Conservation (phyloP, 176 grass and related monocot genomes). For the Puya raimondii region DNA sequence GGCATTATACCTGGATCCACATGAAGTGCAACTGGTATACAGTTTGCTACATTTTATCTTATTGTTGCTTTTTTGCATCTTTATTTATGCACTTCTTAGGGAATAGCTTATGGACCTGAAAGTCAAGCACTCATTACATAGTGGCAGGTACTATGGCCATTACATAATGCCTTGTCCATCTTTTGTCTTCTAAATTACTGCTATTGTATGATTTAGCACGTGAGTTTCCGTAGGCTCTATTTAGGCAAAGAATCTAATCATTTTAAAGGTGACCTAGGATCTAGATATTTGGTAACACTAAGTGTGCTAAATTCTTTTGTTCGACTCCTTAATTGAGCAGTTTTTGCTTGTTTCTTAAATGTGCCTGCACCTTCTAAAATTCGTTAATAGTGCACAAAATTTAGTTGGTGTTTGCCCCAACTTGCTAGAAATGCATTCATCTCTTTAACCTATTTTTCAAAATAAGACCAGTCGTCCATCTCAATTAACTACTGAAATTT, state of each 20-base stretch:
- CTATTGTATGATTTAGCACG: not conserved
- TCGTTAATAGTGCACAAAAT: too few relatives aligned
- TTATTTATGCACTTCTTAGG: not conserved
- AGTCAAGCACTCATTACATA: not conserved
- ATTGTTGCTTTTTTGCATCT: not conserved
- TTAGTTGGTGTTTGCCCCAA: too few relatives aligned
- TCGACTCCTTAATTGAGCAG: not conserved
- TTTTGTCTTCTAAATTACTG: not conserved
- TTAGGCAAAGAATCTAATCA: not conserved
- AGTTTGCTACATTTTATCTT: constrained; percentile 4
- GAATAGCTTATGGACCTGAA: not conserved
- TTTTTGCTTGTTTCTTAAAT: not conserved
- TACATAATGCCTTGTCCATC: not conserved
- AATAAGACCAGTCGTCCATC: too few relatives aligned
- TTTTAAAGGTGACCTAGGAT: not conserved
- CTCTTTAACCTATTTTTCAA: too few relatives aligned
- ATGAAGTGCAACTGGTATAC: constrained; percentile 77
- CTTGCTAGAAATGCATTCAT: too few relatives aligned
- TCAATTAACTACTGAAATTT: too few relatives aligned
- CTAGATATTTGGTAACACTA: not conserved
- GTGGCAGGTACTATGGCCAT: not conserved
- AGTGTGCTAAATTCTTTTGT: not conserved
- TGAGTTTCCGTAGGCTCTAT: not conserved
- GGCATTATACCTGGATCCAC: constrained; percentile 84
- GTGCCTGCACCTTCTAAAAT: too few relatives aligned